Evolutionary conservation across 164 flowering plant species (phyloP), one percentile per base, ranked within the genome.

Genomic region (Vitis amurensis): DNA sequence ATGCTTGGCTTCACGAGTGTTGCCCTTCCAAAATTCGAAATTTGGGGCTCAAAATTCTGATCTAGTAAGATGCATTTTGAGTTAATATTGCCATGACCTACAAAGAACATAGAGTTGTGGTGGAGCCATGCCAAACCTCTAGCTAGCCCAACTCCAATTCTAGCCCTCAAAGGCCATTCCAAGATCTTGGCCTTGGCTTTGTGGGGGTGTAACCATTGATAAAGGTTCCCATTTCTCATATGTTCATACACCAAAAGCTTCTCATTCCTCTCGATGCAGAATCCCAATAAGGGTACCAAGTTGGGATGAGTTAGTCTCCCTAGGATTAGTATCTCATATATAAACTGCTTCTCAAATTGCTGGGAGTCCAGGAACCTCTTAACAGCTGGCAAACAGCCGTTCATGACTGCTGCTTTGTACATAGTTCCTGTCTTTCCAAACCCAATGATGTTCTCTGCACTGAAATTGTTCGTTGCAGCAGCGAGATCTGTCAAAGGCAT

Each of bases 51-150:
- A 11, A 51, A 51, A 51, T 51, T 51, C 53, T 51, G 53, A 13
- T 51, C 53, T 11, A 51, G 53, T 51, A 51, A 51, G 13, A 51
- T 13, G 14, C 11, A 8, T 51, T 51, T 51, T 51, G 53, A 51
- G 53, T 13, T 51, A 51, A 51, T 51, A 51, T 11, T 51, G 53
- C 53, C 53, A 51, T 51, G 53, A 13, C 8, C 3, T 51, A 51
- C 14, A 5, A 11, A 13, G 14, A 51, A 51, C 14, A 11, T 51
- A 11, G 59, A 70, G 51, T 55, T 65, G 23, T 75, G 73, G 49
- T 75, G 78, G 31, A 75, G 70, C 78, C 74, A 75, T 0, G 73
- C 70, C 53, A 70, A 19, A 11, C 73, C 77, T 74, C 70, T 69
- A n/a, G 77, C 72, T 8, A 68, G 62, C 11, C 71, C 78, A 48